A percentile compares a stretch with the other conserved stretches of the same genome.
phyloP scores from a whole-genome alignment of 2,329 filamentous ascomycete genomes.

The Gremmenia infestans region DNA sequence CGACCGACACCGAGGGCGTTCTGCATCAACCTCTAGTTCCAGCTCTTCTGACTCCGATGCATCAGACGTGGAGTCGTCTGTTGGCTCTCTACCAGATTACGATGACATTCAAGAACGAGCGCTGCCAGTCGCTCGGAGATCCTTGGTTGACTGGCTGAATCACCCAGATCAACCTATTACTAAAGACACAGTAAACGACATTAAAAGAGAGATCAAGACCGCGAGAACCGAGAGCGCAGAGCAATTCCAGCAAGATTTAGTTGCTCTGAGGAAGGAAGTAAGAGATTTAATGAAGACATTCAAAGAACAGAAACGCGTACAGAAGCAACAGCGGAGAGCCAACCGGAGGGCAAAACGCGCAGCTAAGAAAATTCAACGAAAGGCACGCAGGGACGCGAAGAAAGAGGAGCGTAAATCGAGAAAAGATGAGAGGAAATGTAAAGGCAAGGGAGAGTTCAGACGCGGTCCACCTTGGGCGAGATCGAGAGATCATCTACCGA shows the following conservation, averaged over 20 bases:
- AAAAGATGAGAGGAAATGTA: conserved; percentile 29
- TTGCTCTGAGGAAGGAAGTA: conserved; percentile 40
- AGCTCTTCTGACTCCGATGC: conserved; percentile 32
- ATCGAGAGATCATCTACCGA: background rate
- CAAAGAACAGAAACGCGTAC: conserved; percentile 37
- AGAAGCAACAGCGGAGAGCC: conserved; percentile 32
- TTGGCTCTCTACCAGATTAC: conserved; percentile 51
- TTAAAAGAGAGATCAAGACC: conserved; percentile 41
- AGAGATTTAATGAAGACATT: conserved; percentile 42
- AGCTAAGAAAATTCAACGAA: conserved; percentile 11
- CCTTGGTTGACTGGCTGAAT: conserved; percentile 45
- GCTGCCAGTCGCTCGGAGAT: conserved; percentile 41
- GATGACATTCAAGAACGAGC: conserved; percentile 46
- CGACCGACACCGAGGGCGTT: conserved; percentile 7
- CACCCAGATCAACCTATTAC: conserved; percentile 47
- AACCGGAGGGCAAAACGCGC: conserved; percentile 7
- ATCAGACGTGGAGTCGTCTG: conserved; percentile 34
- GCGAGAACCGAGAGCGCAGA: conserved; percentile 25
- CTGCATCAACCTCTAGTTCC: conserved; percentile 12
- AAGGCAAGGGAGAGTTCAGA: background rate
- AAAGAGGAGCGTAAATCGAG: conserved; percentile 30
- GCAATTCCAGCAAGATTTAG: conserved; percentile 29
- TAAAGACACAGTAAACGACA: conserved; percentile 38
- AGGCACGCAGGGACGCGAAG: conserved; percentile 14
- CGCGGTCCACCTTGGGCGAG: background rate